phyloP scores from a whole-genome alignment of 2,329 filamentous ascomycete genomes.

The Magnaporthales sp. region DNA sequence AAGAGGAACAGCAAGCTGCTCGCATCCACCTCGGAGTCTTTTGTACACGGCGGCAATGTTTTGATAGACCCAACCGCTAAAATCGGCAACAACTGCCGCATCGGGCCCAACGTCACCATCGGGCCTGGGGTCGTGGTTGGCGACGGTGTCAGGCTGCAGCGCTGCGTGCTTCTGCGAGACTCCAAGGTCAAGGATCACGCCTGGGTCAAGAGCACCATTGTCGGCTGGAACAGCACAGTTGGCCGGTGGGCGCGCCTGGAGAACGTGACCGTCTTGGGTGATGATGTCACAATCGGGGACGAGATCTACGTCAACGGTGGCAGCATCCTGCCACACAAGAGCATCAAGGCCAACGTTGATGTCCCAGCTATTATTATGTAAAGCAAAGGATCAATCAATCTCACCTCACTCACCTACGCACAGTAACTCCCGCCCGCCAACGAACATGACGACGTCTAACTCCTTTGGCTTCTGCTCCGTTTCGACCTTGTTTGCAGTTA shows the following conservation, averaged over 20 bases:
- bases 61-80: constrained; percentile 89
- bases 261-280: constrained; percentile 95
- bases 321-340: constrained; percentile 94
- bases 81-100: constrained; percentile 97
- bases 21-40: constrained; percentile 63
- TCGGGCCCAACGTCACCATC: constrained; percentile 94
- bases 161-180: constrained; percentile 80
- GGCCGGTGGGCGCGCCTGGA: constrained; percentile 94
- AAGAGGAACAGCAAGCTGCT: constrained; percentile 87
- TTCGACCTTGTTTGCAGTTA: constrained; percentile 1
- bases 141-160: constrained; percentile 88
- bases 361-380: constrained; percentile 63
- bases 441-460: not conserved
- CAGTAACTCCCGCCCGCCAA: not conserved
- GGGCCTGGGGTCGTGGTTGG: constrained; percentile 87
- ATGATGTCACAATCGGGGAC: constrained; percentile 95
- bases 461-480: not conserved
- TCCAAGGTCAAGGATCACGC: constrained; percentile 98
- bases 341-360: constrained; percentile 97
- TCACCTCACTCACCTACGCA: not conserved
- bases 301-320: constrained; percentile 98
- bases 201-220: constrained; percentile 97
- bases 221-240: constrained; percentile 95
- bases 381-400: constrained; percentile 11
- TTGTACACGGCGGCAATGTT: constrained; percentile 88